A percentile compares a stretch with the other conserved stretches of the same genome.
These are phyloP conservation scores for Berkeleyomyces rouxiae DNA, from an alignment of 2,329 filamentous ascomycete genomes.

Conservation along the genomic window DNA sequence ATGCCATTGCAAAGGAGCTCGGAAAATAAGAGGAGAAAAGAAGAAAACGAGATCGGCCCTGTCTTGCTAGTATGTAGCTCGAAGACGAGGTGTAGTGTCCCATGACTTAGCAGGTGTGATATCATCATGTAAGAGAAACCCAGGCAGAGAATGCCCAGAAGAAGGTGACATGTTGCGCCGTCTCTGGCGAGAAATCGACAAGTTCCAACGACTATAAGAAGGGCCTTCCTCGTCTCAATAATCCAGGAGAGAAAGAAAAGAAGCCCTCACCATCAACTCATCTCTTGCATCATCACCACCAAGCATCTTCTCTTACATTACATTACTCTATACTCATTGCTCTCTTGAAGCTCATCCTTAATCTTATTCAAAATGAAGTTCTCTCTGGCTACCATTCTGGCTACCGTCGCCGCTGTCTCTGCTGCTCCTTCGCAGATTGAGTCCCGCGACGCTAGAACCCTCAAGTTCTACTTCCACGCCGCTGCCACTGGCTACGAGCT, in stretches of 20 bases:
- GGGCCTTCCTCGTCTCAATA: neutral
- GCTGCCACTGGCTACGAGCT: conserved; percentile 27
- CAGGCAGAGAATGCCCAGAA: neutral
- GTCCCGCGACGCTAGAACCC: conserved; percentile 20
- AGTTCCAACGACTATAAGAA: conserved; percentile 4
- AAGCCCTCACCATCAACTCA: neutral
- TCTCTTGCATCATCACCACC: neutral
- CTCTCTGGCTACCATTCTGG: conserved; percentile 9
- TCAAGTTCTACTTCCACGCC: conserved; percentile 29
- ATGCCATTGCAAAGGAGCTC: neutral
- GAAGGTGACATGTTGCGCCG: neutral
- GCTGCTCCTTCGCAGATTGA: conserved; percentile 10
- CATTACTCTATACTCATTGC: neutral
- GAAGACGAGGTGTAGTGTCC: neutral
- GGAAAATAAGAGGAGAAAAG: neutral
- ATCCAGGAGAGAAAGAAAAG: neutral
- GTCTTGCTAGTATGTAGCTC: neutral
- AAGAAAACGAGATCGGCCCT: neutral
- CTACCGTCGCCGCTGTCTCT: conserved; percentile 5
- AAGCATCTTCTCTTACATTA: neutral
- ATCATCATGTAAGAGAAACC: neutral
- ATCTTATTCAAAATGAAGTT: conserved; percentile 9
- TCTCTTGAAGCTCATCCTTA: neutral
- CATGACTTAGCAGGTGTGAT: neutral
- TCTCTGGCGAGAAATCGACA: neutral